These are phyloP conservation scores for Colletotrichum sp. DNA, from an alignment of 2,329 filamentous ascomycete genomes.

Conservation along the genomic window DNA sequence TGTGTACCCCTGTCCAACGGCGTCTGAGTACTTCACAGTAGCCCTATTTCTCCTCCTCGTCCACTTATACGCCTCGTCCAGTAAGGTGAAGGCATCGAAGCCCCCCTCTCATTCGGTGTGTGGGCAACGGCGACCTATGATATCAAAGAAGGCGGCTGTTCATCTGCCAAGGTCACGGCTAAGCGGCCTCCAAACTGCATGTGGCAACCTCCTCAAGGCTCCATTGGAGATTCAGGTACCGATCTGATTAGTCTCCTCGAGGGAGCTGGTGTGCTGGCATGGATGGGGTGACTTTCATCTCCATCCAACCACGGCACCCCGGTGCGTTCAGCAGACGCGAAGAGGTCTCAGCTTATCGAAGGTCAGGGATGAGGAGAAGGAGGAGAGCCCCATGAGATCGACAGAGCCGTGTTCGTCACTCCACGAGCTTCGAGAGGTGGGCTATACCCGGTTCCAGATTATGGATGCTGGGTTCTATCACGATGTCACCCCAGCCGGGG, in stretches of 20 bases:
- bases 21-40: neutral
- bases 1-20: neutral
- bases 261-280: neutral
- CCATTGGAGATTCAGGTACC: constrained; percentile 16
- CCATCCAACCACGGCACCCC: neutral
- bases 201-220: neutral
- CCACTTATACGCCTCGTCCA: neutral
- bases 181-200: constrained; percentile 1
- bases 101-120: neutral
- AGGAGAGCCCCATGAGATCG: neutral
- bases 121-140: neutral
- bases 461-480: constrained; percentile 2
- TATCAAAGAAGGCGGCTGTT: neutral
- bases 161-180: neutral
- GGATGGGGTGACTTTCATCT: neutral
- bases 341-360: neutral
- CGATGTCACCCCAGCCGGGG: constrained; percentile 9
- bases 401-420: constrained; percentile 9
- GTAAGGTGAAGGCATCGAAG: neutral
- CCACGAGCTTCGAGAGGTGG: neutral
- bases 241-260: neutral
- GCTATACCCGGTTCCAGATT: neutral
- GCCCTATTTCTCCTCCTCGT: neutral
- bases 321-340: neutral
- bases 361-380: neutral